These are phyloP conservation scores for Crepidotus variabilis DNA, from an alignment of 768 basidiomycete species.

Conservation along the genomic window DNA sequence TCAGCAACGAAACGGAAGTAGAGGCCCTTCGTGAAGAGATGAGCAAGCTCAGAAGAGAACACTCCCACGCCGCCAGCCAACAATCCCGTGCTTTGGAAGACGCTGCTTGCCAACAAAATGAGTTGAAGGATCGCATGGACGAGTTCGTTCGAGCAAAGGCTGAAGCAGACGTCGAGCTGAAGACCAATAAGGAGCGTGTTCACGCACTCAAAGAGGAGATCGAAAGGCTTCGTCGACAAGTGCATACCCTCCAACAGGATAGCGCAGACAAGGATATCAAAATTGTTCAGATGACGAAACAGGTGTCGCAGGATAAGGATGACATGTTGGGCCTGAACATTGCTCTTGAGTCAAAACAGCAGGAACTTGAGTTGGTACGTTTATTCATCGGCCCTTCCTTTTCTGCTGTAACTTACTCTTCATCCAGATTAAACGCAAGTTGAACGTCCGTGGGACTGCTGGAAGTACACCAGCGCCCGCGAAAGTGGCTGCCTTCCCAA, in stretches of 20 bases:
- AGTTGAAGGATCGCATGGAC: constrained; percentile 45
- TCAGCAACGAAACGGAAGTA: constrained; percentile 46
- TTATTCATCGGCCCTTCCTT: constrained; percentile 3
- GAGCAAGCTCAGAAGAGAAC: constrained; percentile 50
- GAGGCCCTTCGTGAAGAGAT: constrained; percentile 56
- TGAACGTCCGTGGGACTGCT: constrained; percentile 52
- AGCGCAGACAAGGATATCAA: constrained; percentile 85
- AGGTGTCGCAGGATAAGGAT: constrained; percentile 64
- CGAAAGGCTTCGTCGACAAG: constrained; percentile 54
- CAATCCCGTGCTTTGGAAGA: constrained; percentile 45
- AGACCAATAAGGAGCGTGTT: constrained; percentile 46
- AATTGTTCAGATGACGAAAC: constrained; percentile 67
- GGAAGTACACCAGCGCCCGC: constrained; percentile 53
- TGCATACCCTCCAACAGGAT: constrained; percentile 72
- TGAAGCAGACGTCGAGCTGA: constrained; percentile 49
- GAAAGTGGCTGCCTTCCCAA: constrained; percentile 28
- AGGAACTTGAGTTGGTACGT: constrained; percentile 85
- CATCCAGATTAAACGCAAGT: constrained; percentile 58
- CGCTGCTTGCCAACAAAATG: constrained; percentile 41
- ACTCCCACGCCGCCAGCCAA: constrained; percentile 45
- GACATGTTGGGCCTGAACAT: constrained; percentile 85
- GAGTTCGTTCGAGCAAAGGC: constrained; percentile 49
- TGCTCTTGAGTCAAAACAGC: constrained; percentile 90
- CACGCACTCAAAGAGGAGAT: constrained; percentile 51
- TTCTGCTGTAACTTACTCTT: background rate